Conservation (phyloP, 2,329 filamentous ascomycete genomes). For the Dactylellina drechsleri region DNA sequence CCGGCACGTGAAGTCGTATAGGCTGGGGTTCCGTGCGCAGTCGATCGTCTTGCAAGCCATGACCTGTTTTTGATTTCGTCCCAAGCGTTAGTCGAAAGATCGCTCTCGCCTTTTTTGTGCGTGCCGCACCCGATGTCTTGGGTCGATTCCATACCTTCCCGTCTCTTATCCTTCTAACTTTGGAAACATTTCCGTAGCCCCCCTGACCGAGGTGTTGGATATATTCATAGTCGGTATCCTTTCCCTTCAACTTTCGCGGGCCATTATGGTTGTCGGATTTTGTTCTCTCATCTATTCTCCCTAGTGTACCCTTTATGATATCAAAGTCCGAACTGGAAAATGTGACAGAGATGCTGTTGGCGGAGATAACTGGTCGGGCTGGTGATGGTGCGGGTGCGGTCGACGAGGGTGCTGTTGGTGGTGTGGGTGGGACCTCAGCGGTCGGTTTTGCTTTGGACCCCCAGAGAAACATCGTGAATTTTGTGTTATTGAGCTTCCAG, state of each 20-base stretch:
- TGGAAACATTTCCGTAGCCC: constrained; percentile 53
- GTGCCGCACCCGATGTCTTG: constrained; percentile 12
- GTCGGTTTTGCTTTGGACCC: constrained; percentile 32
- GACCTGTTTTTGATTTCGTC: constrained; percentile 16
- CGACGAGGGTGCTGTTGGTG: constrained; percentile 5
- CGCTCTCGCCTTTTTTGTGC: not conserved
- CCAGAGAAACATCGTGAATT: constrained; percentile 49
- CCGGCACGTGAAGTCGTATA: constrained; percentile 52
- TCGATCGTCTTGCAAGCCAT: constrained; percentile 55
- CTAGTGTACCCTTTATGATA: constrained; percentile 52
- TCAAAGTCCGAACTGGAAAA: constrained; percentile 46
- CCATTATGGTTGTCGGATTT: constrained; percentile 34
- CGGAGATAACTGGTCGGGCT: constrained; percentile 42
- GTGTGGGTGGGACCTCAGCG: constrained; percentile 26
- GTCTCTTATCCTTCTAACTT: constrained; percentile 44
- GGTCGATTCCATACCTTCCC: constrained; percentile 37
- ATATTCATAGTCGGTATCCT: constrained; percentile 52
- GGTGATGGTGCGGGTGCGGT: constrained; percentile 20
- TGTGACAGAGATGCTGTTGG: constrained; percentile 53
- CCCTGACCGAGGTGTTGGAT: constrained; percentile 53
- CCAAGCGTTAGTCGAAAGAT: constrained; percentile 26
- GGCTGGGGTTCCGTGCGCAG: constrained; percentile 45
- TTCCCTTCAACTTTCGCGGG: constrained; percentile 46
- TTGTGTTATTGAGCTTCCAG: constrained; percentile 1
- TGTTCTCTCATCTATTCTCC: constrained; percentile 44